These are phyloP conservation scores for Lasiodiplodia sp. DNA, from an alignment of 2,329 filamentous ascomycete genomes.

Conservation along the genomic window DNA sequence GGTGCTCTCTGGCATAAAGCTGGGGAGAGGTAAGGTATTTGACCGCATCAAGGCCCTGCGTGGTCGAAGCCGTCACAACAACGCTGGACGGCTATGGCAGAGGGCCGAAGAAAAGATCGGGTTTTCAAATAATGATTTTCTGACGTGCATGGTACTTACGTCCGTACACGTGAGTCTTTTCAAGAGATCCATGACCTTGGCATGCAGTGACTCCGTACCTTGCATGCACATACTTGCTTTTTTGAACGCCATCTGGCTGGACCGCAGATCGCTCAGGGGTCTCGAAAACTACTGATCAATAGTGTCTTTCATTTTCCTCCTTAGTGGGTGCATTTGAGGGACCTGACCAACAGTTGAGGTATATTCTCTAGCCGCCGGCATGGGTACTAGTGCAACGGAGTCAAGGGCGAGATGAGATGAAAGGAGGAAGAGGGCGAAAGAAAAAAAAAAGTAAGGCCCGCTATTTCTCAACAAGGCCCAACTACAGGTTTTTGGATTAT, in stretches of 20 bases:
- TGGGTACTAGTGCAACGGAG: neutral
- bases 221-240: neutral
- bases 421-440: neutral
- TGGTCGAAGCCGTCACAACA: neutral
- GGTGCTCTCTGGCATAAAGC: neutral
- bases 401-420: neutral
- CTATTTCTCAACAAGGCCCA: neutral
- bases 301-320: neutral
- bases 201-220: neutral
- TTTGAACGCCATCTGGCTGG: neutral
- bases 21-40: neutral
- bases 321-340: neutral
- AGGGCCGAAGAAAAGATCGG: neutral
- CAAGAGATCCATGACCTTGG: neutral
- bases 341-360: neutral
- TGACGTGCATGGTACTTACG: neutral
- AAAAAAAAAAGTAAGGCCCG: neutral
- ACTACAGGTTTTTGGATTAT: neutral
- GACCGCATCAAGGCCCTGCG: neutral
- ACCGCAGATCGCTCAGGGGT: neutral
- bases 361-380: neutral
- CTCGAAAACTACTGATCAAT: neutral
- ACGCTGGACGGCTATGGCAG: neutral
- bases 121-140: neutral
- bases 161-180: neutral